phyloP scores from a whole-genome alignment of 2,329 filamentous ascomycete genomes.

The Rhynchosporium secalis region DNA sequence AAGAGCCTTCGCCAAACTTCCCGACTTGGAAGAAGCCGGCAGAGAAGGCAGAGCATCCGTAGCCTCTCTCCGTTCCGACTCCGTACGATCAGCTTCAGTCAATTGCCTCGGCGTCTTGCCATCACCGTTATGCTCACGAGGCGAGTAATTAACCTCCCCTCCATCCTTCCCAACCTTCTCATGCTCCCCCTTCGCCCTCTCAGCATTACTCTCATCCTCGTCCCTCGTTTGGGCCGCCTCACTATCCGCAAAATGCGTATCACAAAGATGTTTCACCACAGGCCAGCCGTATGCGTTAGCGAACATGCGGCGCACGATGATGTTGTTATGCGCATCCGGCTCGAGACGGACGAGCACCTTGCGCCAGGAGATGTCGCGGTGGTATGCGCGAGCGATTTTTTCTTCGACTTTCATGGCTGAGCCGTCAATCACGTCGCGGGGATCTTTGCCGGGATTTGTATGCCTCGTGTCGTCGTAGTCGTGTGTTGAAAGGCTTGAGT shows the following conservation, averaged over 20 bases:
- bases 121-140: not conserved
- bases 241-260: constrained; percentile 87
- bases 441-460: constrained; percentile 49
- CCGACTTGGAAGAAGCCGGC: constrained; percentile 21
- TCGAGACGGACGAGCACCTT: constrained; percentile 95
- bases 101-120: constrained; percentile 23
- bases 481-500: constrained; percentile 45
- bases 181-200: constrained; percentile 64
- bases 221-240: constrained; percentile 65
- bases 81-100: constrained; percentile 44
- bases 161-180: constrained; percentile 62
- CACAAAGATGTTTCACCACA: constrained; percentile 89
- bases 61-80: constrained; percentile 51
- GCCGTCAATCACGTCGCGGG: constrained; percentile 53
- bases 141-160: constrained; percentile 56
- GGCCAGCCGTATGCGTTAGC: constrained; percentile 98
- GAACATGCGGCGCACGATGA: constrained; percentile 94
- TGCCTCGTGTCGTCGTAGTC: constrained; percentile 55
- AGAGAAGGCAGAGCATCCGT: constrained; percentile 40
- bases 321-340: constrained; percentile 98
- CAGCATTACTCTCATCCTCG: constrained; percentile 63
- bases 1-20: constrained; percentile 26
- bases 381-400: constrained; percentile 95
- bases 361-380: constrained; percentile 87
- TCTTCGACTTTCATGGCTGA: constrained; percentile 89